These are phyloP conservation scores for Lichina pygmaea DNA, from an alignment of 495 filamentous ascomycete species.

Conservation along the genomic window DNA sequence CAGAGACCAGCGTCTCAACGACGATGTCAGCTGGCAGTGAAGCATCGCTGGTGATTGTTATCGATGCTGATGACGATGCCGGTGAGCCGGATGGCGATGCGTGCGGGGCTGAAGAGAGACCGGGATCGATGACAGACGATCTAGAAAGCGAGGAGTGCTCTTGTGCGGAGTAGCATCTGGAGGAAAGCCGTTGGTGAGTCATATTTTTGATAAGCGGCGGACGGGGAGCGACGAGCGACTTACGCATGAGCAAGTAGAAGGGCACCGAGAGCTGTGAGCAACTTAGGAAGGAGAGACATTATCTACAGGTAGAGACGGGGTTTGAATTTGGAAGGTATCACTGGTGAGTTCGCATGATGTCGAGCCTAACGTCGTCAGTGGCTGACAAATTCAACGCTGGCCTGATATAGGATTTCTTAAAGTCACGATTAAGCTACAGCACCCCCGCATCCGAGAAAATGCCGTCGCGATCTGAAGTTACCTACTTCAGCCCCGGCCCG, in stretches of 20 bases:
- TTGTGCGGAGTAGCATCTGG: slow-evolving; percentile 18
- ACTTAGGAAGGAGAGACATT: slow-evolving; percentile 10
- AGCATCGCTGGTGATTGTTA: slow-evolving; percentile 3
- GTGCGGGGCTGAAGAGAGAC: neutral
- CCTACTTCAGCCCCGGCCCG: slow-evolving; percentile 71
- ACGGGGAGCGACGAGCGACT: neutral
- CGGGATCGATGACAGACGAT: neutral
- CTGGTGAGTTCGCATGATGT: no score
- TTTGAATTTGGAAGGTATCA: no score
- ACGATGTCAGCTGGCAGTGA: slow-evolving; percentile 15
- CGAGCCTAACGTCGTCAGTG: no score
- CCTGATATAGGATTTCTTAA: no score
- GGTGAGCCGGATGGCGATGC: neutral
- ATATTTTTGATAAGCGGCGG: neutral
- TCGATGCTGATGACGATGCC: neutral
- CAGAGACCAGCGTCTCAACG: slow-evolving; percentile 15
- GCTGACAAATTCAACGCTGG: no score
- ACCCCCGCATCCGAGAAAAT: slow-evolving; percentile 9
- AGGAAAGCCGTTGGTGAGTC: slow-evolving; percentile 3
- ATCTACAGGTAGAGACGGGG: neutral
- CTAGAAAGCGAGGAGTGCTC: slow-evolving; percentile 12
- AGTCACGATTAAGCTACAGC: no score
- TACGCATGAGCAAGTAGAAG: slow-evolving; percentile 19
- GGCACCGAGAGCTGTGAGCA: slow-evolving; percentile 12
- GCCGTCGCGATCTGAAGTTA: slow-evolving; percentile 32